Base-by-base conservation (phyloP, 2,329 filamentous ascomycete species). In the Aspergillus unguis region DNA sequence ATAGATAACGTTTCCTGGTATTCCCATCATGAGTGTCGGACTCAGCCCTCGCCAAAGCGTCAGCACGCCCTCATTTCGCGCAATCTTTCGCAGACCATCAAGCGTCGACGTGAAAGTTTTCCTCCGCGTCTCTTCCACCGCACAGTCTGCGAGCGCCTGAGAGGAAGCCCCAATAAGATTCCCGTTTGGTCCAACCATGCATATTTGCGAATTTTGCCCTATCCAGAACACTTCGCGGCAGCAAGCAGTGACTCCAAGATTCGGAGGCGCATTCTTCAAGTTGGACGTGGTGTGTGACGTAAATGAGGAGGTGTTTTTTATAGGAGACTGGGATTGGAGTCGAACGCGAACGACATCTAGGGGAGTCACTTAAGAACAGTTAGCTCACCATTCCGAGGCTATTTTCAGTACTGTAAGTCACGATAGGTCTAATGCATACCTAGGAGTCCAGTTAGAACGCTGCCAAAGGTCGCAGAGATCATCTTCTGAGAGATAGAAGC, bases 171-270 rank as follows among this genome's bases (percentile, higher is more conserved):
- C 43, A 78, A 75, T 49, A 68, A 75, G 52, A 64, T 64, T 47
- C 48, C 59, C 45, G 54, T 63, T 53, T 27, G 67, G 52, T 55
- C 82, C 83, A n/a, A 88, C 87, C 57, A 96, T 78, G 68, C 92
- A 96, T 58, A 87, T 84, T 53, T 90, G 86, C 26, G 86, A 82
- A 70, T 86, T 88, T 67, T 95, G 92, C 60, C 90, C 92, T 58
- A 92, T 85, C 80, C 95, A 99, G 72, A 97, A 99, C 33, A 99
- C 92, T 71, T 99, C 92, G 56, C 94, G 86, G 69, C 94, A 99
- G 74, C 94, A 99, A 36, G 92, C 85, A 11, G 92, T 96, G 50
- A 97, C 90, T 55, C 94, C 94, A 45, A 97, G 82, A 65, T 92
- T 90, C 29, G 88, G 85, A 50, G 90, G 90, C 44, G 94, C 81